Evolutionary conservation across 768 basidiomycete species (phyloP).

Genomic region (Mycena floridula): DNA sequence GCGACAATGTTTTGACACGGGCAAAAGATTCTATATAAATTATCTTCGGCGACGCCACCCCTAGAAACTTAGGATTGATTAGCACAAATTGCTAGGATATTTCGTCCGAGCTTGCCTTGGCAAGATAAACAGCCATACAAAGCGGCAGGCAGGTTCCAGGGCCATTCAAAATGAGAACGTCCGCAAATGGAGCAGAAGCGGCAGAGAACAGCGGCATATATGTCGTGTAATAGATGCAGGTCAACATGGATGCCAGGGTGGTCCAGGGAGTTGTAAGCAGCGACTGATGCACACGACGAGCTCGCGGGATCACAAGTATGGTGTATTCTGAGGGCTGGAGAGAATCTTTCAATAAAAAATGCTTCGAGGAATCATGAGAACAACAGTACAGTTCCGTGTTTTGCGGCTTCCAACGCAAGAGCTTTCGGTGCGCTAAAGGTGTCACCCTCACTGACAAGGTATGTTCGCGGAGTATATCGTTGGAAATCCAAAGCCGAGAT

Average conservation of each 20-base stretch:
- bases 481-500: conserved; percentile 66
- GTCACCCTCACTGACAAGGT: conserved; percentile 82
- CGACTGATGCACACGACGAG: conserved; percentile 80
- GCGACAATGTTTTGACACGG: conserved; percentile 71
- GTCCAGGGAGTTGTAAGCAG: conserved; percentile 65
- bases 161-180: conserved; percentile 85
- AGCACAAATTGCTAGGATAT: conserved; percentile 5
- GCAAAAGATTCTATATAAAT: conserved; percentile 96
- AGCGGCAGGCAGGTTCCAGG: conserved; percentile 90
- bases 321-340: conserved; percentile 24
- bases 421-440: conserved; percentile 71
- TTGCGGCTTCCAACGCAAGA: conserved; percentile 47
- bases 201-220: conserved; percentile 40
- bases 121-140: conserved; percentile 62
- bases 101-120: conserved; percentile 47
- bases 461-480: conserved; percentile 72
- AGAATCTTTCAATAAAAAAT: neutral
- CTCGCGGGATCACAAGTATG: conserved; percentile 75
- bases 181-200: conserved; percentile 39
- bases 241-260: conserved; percentile 51
- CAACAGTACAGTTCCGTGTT: conserved; percentile 16
- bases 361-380: conserved; percentile 5
- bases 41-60: conserved; percentile 60
- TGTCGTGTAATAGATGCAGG: conserved; percentile 57
- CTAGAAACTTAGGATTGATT: conserved; percentile 57